These are phyloP conservation scores for Epichloe amarillans DNA, from an alignment of 2,329 filamentous ascomycete genomes.

Conservation along the genomic window DNA sequence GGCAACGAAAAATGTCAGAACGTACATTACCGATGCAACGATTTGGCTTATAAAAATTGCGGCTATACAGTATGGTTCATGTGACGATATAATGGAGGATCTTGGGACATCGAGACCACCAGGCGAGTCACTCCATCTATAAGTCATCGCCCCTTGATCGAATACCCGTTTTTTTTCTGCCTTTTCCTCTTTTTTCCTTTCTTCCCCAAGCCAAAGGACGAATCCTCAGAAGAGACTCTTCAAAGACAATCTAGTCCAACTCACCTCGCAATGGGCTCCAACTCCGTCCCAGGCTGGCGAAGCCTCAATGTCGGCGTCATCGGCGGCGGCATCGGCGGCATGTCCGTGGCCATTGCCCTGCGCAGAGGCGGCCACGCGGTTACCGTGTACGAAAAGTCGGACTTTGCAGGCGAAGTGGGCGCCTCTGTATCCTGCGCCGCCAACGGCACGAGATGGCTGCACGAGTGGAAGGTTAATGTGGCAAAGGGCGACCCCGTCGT, in stretches of 20 bases:
- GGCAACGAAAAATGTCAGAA: neutral
- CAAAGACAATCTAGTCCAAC: neutral
- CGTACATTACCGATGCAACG: neutral
- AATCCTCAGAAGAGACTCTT: no score
- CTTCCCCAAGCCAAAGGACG: no score
- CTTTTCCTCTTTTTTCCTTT: no score
- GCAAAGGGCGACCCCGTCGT: conserved; percentile 51
- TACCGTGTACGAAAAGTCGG: conserved; percentile 52
- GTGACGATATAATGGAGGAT: neutral
- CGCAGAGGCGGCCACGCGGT: conserved; percentile 33
- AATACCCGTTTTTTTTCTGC: no score
- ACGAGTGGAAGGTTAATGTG: conserved; percentile 55
- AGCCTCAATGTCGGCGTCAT: conserved; percentile 30
- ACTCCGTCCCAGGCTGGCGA: conserved; percentile 24
- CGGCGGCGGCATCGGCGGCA: conserved; percentile 35
- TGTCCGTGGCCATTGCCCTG: conserved; percentile 32
- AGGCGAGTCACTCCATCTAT: no score
- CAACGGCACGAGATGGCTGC: conserved; percentile 56
- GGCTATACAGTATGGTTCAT: neutral
- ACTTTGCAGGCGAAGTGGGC: conserved; percentile 56
- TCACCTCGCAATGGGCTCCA: conserved; percentile 13
- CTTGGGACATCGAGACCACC: neutral
- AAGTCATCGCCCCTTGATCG: no score
- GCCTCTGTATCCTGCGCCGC: conserved; percentile 55
- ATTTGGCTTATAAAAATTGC: neutral